Evolutionary conservation across 2,329 filamentous ascomycete species (phyloP), one percentile per base, ranked within the genome.

Genomic region (Tricladium varicosporioides): DNA sequence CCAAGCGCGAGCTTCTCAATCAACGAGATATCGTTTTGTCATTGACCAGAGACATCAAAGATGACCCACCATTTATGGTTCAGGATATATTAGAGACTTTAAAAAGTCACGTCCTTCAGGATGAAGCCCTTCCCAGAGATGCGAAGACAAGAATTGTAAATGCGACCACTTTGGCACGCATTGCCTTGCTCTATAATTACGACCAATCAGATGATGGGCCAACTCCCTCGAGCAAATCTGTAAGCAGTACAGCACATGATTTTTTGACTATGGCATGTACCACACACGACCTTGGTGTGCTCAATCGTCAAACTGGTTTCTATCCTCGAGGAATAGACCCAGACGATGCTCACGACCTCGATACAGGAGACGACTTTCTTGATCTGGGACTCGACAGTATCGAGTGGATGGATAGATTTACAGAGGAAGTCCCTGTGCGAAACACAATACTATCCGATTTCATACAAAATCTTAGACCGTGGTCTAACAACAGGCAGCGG

Each of bases 371-470:
- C 45, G 69, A 75, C 18, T 74, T 74, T 43, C 81, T 85, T 53
- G 83, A 87, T 54, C 74, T 88, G 46, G 87, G 85, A 0, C 75
- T 92, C 8, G 89, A 91, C 61, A 85, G 80, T 33, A 78, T 89
- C 8, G 80, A 86, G 5, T 88, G 88, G 75, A 85, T 88, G 65
- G 84, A 88, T 63, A 85, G 81, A 60, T 90, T 85, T 66, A 78
- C 76, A 44, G 77, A 84, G 10, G 81, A 86, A 1, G 77, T 92
- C 5, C 87, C 88, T 14, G 84, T 97, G 4, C 86, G 88, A 57
- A 97, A 97, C 69, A 82, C 84, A 32, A 86, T 86, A 0, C 75
- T 99, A 2, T 87, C 91, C 13, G 85, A 91, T 36, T 91, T 97
- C 62, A 80, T 90, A 1, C 85, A 89, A 62, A 87, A 81, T 45